A percentile compares a stretch with the other conserved stretches of the same genome.
These are phyloP conservation scores for Chlamydomonas sp. DNA, from an alignment of 139 green algal genomes.

Conservation along the genomic window DNA sequence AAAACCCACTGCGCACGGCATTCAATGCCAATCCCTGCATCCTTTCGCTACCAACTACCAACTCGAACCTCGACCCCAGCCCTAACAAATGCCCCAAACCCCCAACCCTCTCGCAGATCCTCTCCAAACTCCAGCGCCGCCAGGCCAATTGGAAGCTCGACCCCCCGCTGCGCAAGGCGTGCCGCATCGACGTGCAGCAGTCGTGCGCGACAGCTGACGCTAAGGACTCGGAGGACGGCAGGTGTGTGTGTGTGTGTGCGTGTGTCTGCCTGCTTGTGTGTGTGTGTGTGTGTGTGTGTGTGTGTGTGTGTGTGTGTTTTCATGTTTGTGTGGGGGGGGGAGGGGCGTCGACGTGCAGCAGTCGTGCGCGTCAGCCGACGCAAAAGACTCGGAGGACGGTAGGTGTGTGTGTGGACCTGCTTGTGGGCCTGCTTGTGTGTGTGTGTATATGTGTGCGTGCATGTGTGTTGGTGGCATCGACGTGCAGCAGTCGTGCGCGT, in stretches of 20 bases:
- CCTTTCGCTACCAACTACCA: neutral
- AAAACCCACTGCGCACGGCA: too few relatives aligned
- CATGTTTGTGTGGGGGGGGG: too few relatives aligned
- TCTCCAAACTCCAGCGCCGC: conserved; percentile 9
- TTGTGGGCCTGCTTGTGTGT: neutral
- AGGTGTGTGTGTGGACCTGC: neutral
- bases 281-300: neutral
- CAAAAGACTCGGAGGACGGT: neutral
- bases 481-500: too few relatives aligned
- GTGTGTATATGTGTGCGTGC: neutral
- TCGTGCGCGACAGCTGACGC: conserved; percentile 42
- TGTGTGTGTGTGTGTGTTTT: conserved; percentile 29
- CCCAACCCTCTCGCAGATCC: too few relatives aligned
- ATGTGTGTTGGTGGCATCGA: too few relatives aligned
- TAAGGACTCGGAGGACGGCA: conserved; percentile 24
- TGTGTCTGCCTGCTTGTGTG: too few relatives aligned
- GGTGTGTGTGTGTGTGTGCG: too few relatives aligned
- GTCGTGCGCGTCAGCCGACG: neutral
- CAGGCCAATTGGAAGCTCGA: conserved; percentile 71
- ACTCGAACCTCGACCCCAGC: neutral
- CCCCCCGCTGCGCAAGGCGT: conserved; percentile 58
- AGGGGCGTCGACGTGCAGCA: too few relatives aligned
- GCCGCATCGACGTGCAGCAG: conserved; percentile 39
- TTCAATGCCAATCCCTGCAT: too few relatives aligned
- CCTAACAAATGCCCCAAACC: too few relatives aligned